Evolutionary conservation across 768 basidiomycete species (phyloP).

Genomic region (Boletus rex-veris): DNA sequence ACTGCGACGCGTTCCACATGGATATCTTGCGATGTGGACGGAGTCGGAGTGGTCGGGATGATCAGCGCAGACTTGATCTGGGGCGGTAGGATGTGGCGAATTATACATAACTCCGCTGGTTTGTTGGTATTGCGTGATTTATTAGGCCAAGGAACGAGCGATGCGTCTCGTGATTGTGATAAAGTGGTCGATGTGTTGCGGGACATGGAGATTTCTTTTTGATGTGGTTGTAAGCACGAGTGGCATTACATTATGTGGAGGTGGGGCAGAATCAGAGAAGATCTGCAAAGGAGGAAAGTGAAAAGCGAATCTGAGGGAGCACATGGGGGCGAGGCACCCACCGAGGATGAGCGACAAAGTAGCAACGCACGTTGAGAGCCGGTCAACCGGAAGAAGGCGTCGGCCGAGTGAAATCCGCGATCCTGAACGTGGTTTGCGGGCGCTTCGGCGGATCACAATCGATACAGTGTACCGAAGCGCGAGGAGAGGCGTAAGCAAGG

Average conservation of each 20-base stretch:
- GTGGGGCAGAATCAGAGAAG: conserved; percentile 24
- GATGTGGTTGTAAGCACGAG: conserved; percentile 1
- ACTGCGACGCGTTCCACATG: conserved; percentile 25
- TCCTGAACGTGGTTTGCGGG: conserved; percentile 15
- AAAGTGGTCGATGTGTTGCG: not conserved
- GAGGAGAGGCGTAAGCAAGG: not conserved
- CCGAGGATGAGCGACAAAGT: conserved; percentile 13
- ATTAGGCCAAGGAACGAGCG: not conserved
- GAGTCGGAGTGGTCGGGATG: conserved; percentile 28
- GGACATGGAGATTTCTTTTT: not conserved
- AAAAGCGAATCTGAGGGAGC: conserved; percentile 28
- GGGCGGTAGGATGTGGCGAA: conserved; percentile 20
- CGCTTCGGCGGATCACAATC: conserved; percentile 21
- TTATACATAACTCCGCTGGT: conserved; percentile 15
- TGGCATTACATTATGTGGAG: conserved; percentile 13
- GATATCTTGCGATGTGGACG: conserved; percentile 31
- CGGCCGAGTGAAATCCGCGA: conserved; percentile 14
- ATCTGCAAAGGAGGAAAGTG: conserved; percentile 14
- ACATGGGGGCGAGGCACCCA: conserved; percentile 26
- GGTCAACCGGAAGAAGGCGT: conserved; percentile 10
- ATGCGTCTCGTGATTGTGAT: conserved; percentile 3
- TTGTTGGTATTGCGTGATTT: conserved; percentile 15
- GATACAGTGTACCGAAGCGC: conserved; percentile 6
- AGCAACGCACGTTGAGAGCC: conserved; percentile 6
- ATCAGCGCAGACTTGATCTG: conserved; percentile 25